Conservation (phyloP, 768 basidiomycete species). For the Boletus barrowsii region DNA sequence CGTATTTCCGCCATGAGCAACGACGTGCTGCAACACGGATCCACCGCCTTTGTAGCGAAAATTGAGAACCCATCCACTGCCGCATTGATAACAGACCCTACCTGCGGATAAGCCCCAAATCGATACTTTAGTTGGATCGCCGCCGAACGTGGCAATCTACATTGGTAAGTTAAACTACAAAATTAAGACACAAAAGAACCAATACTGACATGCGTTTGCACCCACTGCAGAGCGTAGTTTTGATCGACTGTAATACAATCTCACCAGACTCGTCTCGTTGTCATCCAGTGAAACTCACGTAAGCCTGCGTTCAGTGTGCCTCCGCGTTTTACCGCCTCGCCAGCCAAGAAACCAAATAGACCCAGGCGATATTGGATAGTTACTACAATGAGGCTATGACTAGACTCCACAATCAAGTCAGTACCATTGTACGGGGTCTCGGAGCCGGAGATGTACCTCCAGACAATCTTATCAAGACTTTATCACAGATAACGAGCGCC, state of each 20-base stretch:
- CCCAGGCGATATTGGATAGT: slow-evolving; percentile 11
- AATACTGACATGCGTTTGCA: slow-evolving; percentile 2
- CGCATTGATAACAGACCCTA: background rate
- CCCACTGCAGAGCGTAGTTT: slow-evolving; percentile 3
- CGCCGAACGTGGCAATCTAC: slow-evolving; percentile 6
- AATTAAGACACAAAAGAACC: background rate
- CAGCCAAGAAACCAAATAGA: slow-evolving; percentile 5
- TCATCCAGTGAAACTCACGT: background rate
- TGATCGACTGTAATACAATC: background rate
- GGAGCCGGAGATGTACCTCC: background rate
- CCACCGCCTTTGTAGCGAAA: background rate
- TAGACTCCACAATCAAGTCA: slow-evolving; percentile 4
- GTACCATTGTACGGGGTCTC: background rate
- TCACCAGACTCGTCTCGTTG: background rate
- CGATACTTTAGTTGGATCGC: background rate
- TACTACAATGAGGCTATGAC: slow-evolving; percentile 4
- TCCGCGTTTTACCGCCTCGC: background rate
- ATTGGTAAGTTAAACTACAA: background rate
- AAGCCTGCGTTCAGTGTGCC: slow-evolving; percentile 5
- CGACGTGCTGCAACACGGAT: slow-evolving; percentile 8
- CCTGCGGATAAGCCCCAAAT: slow-evolving; percentile 12
- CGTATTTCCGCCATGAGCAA: slow-evolving; percentile 3
- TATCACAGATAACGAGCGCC: background rate
- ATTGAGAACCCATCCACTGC: too few species aligned
- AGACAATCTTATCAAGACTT: background rate